Evolutionary conservation across 352 stramenopile species (phyloP).

Genomic region (Phytophthora sojae): DNA sequence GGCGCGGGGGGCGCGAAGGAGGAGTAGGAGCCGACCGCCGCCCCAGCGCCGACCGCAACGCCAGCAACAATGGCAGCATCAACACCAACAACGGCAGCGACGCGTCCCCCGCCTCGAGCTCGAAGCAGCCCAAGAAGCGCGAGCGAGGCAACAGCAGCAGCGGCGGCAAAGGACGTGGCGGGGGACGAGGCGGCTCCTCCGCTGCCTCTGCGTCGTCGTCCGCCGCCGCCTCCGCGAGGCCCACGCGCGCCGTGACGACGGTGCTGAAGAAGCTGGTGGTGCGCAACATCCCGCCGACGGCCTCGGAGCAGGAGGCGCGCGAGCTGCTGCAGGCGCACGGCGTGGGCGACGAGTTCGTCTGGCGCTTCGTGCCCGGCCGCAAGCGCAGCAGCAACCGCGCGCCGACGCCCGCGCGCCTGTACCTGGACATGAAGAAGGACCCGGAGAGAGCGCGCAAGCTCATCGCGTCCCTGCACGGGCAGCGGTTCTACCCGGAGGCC

Average conservation of each 20-base stretch:
- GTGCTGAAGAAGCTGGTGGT: constrained; percentile 76
- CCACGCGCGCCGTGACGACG: constrained; percentile 52
- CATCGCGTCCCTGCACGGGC: constrained; percentile 63
- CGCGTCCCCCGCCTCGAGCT: background rate
- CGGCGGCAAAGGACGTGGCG: constrained; percentile 12
- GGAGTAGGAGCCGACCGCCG: constrained; percentile 10
- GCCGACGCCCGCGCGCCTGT: constrained; percentile 59
- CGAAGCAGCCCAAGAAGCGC: constrained; percentile 33
- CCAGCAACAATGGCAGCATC: background rate
- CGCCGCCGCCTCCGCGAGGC: constrained; percentile 22
- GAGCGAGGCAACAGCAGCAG: constrained; percentile 31
- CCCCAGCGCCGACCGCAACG: background rate
- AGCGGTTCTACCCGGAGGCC: constrained; percentile 37
- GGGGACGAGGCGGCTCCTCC: background rate
- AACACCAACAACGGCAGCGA: constrained; percentile 7
- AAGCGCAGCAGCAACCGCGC: constrained; percentile 63
- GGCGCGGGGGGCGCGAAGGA: constrained; percentile 30
- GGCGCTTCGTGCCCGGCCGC: constrained; percentile 72
- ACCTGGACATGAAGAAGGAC: constrained; percentile 81
- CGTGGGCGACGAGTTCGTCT: constrained; percentile 50
- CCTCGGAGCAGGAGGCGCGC: constrained; percentile 46
- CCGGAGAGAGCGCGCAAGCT: constrained; percentile 55
- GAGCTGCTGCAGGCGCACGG: constrained; percentile 49
- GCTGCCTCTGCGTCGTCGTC: background rate
- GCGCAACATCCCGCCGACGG: constrained; percentile 67